Percentiles rank a stretch among this genome's conserved stretches.
Conservation (phyloP, 78 protist species). For the Polysphondylium violaceum region DNA sequence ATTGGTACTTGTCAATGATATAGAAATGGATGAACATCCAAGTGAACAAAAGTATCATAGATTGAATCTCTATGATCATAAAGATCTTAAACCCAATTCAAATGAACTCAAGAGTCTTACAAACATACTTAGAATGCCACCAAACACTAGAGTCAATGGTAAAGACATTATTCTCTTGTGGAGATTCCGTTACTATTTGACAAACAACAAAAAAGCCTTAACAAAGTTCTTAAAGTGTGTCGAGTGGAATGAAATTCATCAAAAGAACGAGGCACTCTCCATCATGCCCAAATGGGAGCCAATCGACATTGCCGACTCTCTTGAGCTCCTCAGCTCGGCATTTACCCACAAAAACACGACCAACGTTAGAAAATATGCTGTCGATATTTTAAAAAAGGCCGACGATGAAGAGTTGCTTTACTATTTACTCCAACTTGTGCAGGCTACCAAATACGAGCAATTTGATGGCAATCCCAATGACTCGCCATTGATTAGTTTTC, state of each 20-base stretch:
- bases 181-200: constrained; percentile 88
- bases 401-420: constrained; percentile 82
- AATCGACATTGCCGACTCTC: constrained; percentile 84
- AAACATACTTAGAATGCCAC: constrained; percentile 52
- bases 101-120: constrained; percentile 25
- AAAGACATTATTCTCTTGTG: constrained; percentile 66
- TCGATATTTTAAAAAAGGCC: constrained; percentile 73
- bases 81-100: constrained; percentile 66
- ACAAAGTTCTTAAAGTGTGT: constrained; percentile 93
- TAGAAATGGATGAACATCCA: constrained; percentile 72
- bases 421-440: constrained; percentile 97
- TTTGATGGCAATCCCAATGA: background rate
- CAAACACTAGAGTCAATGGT: constrained; percentile 32
- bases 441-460: constrained; percentile 91
- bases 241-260: constrained; percentile 92
- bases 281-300: constrained; percentile 70
- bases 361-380: constrained; percentile 92
- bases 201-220: constrained; percentile 90
- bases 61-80: constrained; percentile 51
- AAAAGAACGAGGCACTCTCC: constrained; percentile 81
- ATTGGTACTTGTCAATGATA: constrained; percentile 56
- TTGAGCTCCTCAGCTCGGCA: constrained; percentile 89
- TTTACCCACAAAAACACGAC: constrained; percentile 52
- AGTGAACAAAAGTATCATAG: constrained; percentile 69
- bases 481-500: constrained; percentile 73